A percentile compares a stretch with the other conserved stretches of the same genome.
Conservation (phyloP, 1,284 basidiomycete species). For the Salmacisia buchloeana region DNA sequence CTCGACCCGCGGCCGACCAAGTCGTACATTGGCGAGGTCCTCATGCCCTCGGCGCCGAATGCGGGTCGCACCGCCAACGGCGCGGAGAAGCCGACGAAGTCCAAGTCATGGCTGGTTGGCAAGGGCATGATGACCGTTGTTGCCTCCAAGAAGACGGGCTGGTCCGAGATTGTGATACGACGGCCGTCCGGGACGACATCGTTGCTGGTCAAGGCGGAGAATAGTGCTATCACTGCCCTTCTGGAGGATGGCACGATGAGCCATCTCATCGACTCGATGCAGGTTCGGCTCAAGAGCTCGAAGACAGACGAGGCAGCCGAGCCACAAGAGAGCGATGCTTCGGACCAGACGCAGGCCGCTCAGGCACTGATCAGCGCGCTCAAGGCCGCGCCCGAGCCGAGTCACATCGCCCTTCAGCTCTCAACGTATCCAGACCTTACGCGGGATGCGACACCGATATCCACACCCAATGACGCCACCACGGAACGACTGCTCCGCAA, state of each 20-base stretch:
- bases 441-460: constrained; percentile 48
- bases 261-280: neutral
- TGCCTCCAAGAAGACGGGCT: constrained; percentile 68
- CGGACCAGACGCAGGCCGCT: too few species aligned
- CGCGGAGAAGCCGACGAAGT: neutral
- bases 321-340: neutral
- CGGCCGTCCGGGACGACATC: constrained; percentile 80
- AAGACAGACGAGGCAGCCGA: neutral
- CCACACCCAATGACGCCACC: constrained; percentile 55
- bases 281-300: neutral
- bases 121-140: constrained; percentile 80
- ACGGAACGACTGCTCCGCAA: constrained; percentile 65
- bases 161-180: constrained; percentile 81
- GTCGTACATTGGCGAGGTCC: constrained; percentile 68
- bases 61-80: constrained; percentile 39
- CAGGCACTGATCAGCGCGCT: neutral
- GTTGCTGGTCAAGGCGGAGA: constrained; percentile 84
- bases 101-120: constrained; percentile 80
- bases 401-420: constrained; percentile 79
- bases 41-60: constrained; percentile 50
- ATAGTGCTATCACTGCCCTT: constrained; percentile 56
- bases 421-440: constrained; percentile 55
- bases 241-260: constrained; percentile 31
- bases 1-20: constrained; percentile 82
- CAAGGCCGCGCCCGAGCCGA: constrained; percentile 58